These are phyloP conservation scores for Pluteus cervinus DNA, from an alignment of 768 basidiomycete genomes.

Conservation along the genomic window DNA sequence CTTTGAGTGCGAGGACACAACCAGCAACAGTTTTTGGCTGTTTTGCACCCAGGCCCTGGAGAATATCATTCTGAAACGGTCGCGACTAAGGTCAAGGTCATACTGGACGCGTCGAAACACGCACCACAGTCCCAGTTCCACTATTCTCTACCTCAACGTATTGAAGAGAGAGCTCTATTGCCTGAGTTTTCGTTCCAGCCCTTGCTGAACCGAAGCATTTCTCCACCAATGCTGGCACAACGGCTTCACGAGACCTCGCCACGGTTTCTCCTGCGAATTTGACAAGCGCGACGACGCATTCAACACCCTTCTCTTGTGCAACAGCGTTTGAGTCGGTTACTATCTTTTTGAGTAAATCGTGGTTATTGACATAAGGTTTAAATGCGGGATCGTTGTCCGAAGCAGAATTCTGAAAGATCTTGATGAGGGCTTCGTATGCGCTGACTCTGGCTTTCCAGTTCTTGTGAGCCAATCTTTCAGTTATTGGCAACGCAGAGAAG, in stretches of 20 bases:
- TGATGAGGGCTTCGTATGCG: conserved; percentile 84
- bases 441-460: conserved; percentile 98
- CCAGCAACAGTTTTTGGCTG: conserved; percentile 92
- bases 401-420: conserved; percentile 81
- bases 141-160: conserved; percentile 93
- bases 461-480: conserved; percentile 85
- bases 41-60: conserved; percentile 85
- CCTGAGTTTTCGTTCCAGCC: conserved; percentile 84
- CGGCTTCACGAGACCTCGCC: conserved; percentile 70
- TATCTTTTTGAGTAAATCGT: conserved; percentile 79
- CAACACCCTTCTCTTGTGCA: conserved; percentile 96
- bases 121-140: conserved; percentile 81
- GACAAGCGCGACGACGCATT: conserved; percentile 79
- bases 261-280: conserved; percentile 90
- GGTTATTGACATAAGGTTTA: conserved; percentile 76
- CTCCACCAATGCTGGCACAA: conserved; percentile 91
- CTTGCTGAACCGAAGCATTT: conserved; percentile 92
- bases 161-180: conserved; percentile 78
- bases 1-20: conserved; percentile 70
- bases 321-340: conserved; percentile 91
- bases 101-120: conserved; percentile 26
- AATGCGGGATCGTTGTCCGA: conserved; percentile 95
- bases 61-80: conserved; percentile 55
- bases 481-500: conserved; percentile 71
- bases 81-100: conserved; percentile 6